Evolutionary conservation across 129 eudicot species (phyloP), one percentile per base, ranked within the genome.

Genomic region (Pseudognaphalium luteoalbum): DNA sequence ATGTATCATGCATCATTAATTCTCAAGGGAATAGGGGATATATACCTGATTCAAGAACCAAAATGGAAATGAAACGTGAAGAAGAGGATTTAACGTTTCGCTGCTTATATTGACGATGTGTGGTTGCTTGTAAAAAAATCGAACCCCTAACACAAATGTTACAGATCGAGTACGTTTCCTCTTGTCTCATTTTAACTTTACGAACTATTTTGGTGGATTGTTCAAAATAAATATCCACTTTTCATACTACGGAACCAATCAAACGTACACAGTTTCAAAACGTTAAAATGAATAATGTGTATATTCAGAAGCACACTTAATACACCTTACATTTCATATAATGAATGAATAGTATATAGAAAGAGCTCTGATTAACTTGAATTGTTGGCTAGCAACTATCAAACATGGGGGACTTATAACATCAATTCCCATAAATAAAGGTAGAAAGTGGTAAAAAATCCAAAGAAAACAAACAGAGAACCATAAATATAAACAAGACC

Each of bases 401-500:
- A 30, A 16, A 17, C 59, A 17, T 29, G 37, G 73, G 54, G 79
- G 83, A 67, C 79, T 41, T 42, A 30, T 73, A 29, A 21, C 34
- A 54, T 20, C 39, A 30, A 78, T 50, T 5, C 39, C 29, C 15
- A 66, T 56, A 80, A 20, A 66, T 41, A 20, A 58, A 75, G 75
- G 80, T 33, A 4, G 1, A 30, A 0, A 58, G 4, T 12, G 67
- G 76, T 41, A 74, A 80, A 21, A 29, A 20, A 20, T 47, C 75
- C 65, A 30, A 67, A 14, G 6, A 58, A 66, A 80, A 80, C 75
- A 67, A 66, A 80, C 58, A 80, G 66, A 59, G 80, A 57, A 80
- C 58, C 83, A 74, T 80, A 67, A 74, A 67, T 66, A 67, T 70
- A 80, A 58, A 29, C 58, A 80, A 57, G 69, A 80, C 79, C 74